Evolutionary conservation across 2,329 filamentous ascomycete genomes (phyloP).

Genomic region (Pseudogymnoascus pannorum): DNA sequence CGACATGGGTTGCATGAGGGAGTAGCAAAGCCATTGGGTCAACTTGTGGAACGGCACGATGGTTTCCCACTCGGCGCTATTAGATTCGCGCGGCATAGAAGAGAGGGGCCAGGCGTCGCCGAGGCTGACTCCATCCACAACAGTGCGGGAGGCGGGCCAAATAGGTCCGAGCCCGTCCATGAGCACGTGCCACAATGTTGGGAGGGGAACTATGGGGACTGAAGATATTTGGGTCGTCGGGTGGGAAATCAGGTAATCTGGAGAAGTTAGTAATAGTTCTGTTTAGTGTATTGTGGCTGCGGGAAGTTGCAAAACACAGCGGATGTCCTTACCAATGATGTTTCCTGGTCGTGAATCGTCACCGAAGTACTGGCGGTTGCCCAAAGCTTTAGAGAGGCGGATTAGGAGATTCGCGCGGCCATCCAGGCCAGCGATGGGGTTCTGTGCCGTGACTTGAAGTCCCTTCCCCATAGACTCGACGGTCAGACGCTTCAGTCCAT

Average conservation of each 20-base stretch:
- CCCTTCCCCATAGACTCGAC: slow-evolving; percentile 69
- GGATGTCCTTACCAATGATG: slow-evolving; percentile 65
- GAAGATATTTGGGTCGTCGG: slow-evolving; percentile 83
- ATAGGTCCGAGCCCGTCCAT: slow-evolving; percentile 82
- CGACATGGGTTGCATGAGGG: slow-evolving; percentile 85
- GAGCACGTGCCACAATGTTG: slow-evolving; percentile 83
- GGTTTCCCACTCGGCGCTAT: slow-evolving; percentile 57
- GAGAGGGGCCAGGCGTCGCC: slow-evolving; percentile 93
- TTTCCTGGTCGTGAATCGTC: slow-evolving; percentile 79
- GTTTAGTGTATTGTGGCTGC: background rate
- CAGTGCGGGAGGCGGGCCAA: slow-evolving; percentile 81
- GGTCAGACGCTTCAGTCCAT: slow-evolving; percentile 67
- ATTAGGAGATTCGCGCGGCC: slow-evolving; percentile 75
- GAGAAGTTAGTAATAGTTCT: slow-evolving; percentile 21
- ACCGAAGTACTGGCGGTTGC: slow-evolving; percentile 79
- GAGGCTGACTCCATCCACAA: slow-evolving; percentile 77
- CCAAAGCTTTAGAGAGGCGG: slow-evolving; percentile 65
- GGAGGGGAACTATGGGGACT: slow-evolving; percentile 76
- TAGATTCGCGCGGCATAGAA: slow-evolving; percentile 54
- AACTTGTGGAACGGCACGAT: slow-evolving; percentile 92
- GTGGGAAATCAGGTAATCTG: slow-evolving; percentile 89
- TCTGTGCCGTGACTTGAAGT: slow-evolving; percentile 74
- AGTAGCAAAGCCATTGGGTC: slow-evolving; percentile 92
- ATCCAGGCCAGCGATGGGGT: slow-evolving; percentile 76
- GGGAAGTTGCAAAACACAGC: background rate